phyloP scores from a whole-genome alignment of 495 filamentous ascomycete species.

The Recurvomyces mirabilis region DNA sequence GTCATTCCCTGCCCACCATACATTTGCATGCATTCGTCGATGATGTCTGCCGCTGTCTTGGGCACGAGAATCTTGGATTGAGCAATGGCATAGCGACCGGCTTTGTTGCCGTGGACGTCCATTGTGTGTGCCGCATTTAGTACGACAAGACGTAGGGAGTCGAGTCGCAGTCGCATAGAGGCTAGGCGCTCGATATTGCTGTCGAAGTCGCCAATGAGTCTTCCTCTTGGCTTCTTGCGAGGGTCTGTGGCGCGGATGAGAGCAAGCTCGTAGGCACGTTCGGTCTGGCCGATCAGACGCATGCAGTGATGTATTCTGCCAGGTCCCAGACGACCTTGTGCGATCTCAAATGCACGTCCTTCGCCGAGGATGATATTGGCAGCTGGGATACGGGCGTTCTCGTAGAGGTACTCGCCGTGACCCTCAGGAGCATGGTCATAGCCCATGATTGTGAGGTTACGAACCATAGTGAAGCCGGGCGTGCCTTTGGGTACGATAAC shows the following conservation, averaged over 20 bases:
- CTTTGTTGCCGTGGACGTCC: slow-evolving; percentile 32
- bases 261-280: slow-evolving; percentile 33
- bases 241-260: slow-evolving; percentile 30
- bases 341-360: slow-evolving; percentile 36
- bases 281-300: slow-evolving; percentile 33
- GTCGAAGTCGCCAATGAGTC: slow-evolving; percentile 34
- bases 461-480: slow-evolving; percentile 28
- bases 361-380: slow-evolving; percentile 35
- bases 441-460: slow-evolving; percentile 35
- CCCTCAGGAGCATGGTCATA: slow-evolving; percentile 36
- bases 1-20: slow-evolving; percentile 34
- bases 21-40: slow-evolving; percentile 36
- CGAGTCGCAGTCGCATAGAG: slow-evolving; percentile 32
- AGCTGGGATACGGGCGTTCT: slow-evolving; percentile 31
- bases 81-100: slow-evolving; percentile 32
- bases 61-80: slow-evolving; percentile 35
- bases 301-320: slow-evolving; percentile 37
- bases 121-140: slow-evolving; percentile 34
- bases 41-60: slow-evolving; percentile 27
- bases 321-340: slow-evolving; percentile 34
- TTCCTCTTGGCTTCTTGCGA: slow-evolving; percentile 31
- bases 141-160: slow-evolving; percentile 30
- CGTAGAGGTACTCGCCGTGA: slow-evolving; percentile 34
- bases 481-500: slow-evolving; percentile 32
- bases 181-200: slow-evolving; percentile 35